Evolutionary conservation across 2,329 filamentous ascomycete genomes (phyloP).

Genomic region (Hymenoscyphus scutula): DNA sequence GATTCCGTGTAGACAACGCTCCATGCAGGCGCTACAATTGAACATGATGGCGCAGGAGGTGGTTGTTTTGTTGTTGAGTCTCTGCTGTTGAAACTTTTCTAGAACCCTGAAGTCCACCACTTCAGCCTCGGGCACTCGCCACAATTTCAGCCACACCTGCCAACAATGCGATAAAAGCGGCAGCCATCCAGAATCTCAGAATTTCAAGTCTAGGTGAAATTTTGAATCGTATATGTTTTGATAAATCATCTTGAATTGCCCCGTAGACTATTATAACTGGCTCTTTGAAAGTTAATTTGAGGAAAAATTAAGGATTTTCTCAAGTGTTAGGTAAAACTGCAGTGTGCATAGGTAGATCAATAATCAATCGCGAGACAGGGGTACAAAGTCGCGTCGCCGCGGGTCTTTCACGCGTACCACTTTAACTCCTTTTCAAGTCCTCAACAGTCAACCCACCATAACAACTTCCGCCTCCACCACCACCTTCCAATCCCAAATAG

Average conservation of each 20-base stretch:
- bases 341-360: too few species aligned
- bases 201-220: too few species aligned
- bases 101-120: background rate
- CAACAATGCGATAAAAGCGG: too few species aligned
- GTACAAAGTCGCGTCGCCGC: slow-evolving; percentile 18
- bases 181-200: too few species aligned
- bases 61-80: background rate
- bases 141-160: background rate
- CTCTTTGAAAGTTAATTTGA: too few species aligned
- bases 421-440: slow-evolving; percentile 5
- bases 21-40: slow-evolving; percentile 32
- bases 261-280: too few species aligned
- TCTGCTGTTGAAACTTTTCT: background rate
- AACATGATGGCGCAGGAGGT: slow-evolving; percentile 25
- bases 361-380: slow-evolving; percentile 15
- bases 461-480: slow-evolving; percentile 9
- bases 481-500: background rate
- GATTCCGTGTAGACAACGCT: slow-evolving; percentile 30
- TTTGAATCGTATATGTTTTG: too few species aligned
- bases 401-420: slow-evolving; percentile 7
- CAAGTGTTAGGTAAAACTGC: too few species aligned
- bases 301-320: too few species aligned
- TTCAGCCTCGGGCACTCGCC: slow-evolving; percentile 1
- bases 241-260: too few species aligned
- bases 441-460: background rate